Conservation (phyloP, 106 monocot species). For the Platanthera zijinensis region DNA sequence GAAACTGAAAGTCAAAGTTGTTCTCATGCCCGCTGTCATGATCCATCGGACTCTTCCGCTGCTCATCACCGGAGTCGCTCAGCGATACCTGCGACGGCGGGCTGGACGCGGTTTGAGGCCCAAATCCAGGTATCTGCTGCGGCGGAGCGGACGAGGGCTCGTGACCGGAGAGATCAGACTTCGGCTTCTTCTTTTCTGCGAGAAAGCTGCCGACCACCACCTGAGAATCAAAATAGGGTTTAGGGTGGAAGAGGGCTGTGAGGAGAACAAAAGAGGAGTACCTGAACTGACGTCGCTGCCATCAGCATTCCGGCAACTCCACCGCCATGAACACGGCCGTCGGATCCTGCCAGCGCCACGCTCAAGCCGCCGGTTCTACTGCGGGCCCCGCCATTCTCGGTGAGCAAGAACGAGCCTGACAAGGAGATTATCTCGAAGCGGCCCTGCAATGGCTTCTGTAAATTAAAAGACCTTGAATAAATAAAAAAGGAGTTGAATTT, state of each 20-base stretch:
- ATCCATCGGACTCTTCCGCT: conserved; percentile 34
- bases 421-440: conserved; percentile 86
- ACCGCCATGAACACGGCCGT: conserved; percentile 86
- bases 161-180: conserved; percentile 23
- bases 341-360: conserved; percentile 72
- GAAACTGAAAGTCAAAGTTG: conserved; percentile 31
- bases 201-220: conserved; percentile 84
- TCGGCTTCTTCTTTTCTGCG: conserved; percentile 56
- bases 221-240: conserved; percentile 21
- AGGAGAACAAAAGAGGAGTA: neutral
- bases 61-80: conserved; percentile 54
- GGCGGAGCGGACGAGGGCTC: conserved; percentile 30
- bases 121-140: conserved; percentile 33
- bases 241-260: neutral
- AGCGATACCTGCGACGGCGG: conserved; percentile 61
- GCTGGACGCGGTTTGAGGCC: conserved; percentile 22
- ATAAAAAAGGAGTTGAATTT: too few relatives aligned
- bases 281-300: conserved; percentile 87
- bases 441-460: conserved; percentile 44
- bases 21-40: conserved; percentile 12
- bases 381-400: conserved; percentile 52
- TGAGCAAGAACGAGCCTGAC: conserved; percentile 70
- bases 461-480: neutral
- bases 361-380: conserved; percentile 80
- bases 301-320: conserved; percentile 76